phyloP scores from a whole-genome alignment of 192 early-diverging fungal species.

The Coemansia sp. region DNA sequence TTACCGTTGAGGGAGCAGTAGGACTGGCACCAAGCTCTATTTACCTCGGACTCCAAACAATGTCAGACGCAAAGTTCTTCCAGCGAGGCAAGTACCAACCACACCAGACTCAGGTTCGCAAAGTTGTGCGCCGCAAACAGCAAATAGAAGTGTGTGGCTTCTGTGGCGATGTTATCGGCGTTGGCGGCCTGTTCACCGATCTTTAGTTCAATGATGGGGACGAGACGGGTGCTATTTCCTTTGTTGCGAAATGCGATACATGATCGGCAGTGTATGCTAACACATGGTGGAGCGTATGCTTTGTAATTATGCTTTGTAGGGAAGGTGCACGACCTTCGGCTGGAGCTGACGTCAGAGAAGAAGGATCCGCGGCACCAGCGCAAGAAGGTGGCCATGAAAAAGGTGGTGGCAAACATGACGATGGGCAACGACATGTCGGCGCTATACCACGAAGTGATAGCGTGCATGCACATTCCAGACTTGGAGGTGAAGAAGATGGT shows the following conservation, averaged over 20 bases:
- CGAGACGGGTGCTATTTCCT: not conserved
- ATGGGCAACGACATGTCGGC: conserved; percentile 99
- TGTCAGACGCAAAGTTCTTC: conserved; percentile 80
- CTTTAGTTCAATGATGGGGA: not conserved
- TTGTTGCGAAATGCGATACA: not conserved
- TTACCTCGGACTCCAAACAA: conserved; percentile 29
- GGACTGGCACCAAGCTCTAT: not conserved
- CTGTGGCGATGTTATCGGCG: not conserved
- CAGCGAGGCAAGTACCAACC: conserved; percentile 62
- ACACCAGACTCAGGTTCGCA: not conserved
- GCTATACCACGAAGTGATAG: conserved; percentile 88
- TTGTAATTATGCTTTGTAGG: conserved; percentile 51
- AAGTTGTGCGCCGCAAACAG: not conserved
- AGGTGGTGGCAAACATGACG: conserved; percentile 99
- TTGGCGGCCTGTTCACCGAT: not conserved
- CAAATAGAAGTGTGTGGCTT: not conserved
- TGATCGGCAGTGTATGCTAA: conserved; percentile 6
- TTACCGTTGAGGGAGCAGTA: conserved; percentile 1
- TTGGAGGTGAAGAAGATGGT: conserved; percentile 97
- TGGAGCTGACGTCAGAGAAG: conserved; percentile 84
- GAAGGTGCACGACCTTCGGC: conserved; percentile 85
- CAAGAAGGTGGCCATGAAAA: conserved; percentile 84
- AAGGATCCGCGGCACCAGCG: conserved; percentile 76
- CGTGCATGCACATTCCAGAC: conserved; percentile 89
- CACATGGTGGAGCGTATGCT: not conserved